Base-by-base conservation (phyloP, 1,284 basidiomycete species). In the Wallemia ichthyophaga region DNA sequence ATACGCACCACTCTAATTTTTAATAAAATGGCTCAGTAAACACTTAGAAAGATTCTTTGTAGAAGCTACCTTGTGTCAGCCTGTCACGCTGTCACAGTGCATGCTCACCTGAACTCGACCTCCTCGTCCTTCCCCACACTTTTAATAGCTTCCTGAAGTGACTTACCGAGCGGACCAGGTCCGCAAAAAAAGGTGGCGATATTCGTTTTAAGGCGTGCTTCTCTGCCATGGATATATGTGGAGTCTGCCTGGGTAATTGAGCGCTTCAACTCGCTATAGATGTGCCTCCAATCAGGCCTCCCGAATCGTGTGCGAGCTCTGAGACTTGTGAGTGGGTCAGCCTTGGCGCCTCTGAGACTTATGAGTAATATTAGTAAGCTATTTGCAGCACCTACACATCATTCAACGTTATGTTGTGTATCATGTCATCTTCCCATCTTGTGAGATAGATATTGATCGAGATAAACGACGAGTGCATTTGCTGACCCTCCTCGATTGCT, bases 401-500 rank as follows among this genome's bases (percentile, higher is more conserved):
- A 65, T 89, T 87, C 62, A 91, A 77, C 5, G 82, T 80, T 62
- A 91, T 85, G 69, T 89, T 89, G 79, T 83, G 85, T 54, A 89
- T 74, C 78, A 83, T 85, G 69, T 86, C 82, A 65, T 83, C 78
- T 61, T 75, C 74, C 64, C 89, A 78, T 73, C 82, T 83, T 1
- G 86, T 91, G 59, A 89, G 75, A 69, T 87, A 91, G 64, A 89
- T 80, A 67, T 85, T 82, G 73, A 91, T 88, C 60, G 79, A 81
- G 62, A 89, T 74, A 73, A 89, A 88, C 71, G 85, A 83, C 64
- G 84, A 82, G 73, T 86, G 82, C 55, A 77, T 78, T 66, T 85
- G 84, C 31, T 59, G 37, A 57, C 83, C 81, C 58, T 80, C 78
- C 69, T 89, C 87, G 59, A 89, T 79, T 66, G 85, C 80, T 66